These are phyloP conservation scores for Talaromyces pinophilus DNA, from an alignment of 2,329 filamentous ascomycete species.

Conservation along the genomic window DNA sequence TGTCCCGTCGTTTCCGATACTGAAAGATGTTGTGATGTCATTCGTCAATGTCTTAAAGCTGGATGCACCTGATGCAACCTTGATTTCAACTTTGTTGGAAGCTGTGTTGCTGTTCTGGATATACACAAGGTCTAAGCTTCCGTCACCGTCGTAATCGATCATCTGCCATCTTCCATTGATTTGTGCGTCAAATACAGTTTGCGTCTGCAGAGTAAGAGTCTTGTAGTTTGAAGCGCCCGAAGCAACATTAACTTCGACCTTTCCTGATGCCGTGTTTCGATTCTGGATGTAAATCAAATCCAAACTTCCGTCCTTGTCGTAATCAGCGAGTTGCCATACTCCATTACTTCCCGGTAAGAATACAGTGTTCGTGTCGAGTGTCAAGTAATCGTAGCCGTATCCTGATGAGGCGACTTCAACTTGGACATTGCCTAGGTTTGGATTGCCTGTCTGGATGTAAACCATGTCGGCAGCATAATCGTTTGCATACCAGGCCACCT, in stretches of 20 bases:
- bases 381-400: background rate
- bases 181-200: slow-evolving; percentile 55
- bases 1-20: slow-evolving; percentile 1
- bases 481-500: background rate
- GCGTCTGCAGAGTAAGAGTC: slow-evolving; percentile 65
- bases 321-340: slow-evolving; percentile 14
- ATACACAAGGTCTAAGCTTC: slow-evolving; percentile 11
- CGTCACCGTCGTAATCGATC: slow-evolving; percentile 21
- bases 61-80: slow-evolving; percentile 14
- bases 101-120: slow-evolving; percentile 10
- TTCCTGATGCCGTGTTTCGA: slow-evolving; percentile 22
- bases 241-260: slow-evolving; percentile 23
- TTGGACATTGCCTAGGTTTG: slow-evolving; percentile 19
- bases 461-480: background rate
- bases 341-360: slow-evolving; percentile 31
- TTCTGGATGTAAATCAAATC: slow-evolving; percentile 25
- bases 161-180: slow-evolving; percentile 24
- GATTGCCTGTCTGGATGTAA: slow-evolving; percentile 24
- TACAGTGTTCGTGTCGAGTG: slow-evolving; percentile 49
- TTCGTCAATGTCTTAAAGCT: background rate
- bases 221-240: slow-evolving; percentile 23
- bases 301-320: slow-evolving; percentile 17
- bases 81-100: slow-evolving; percentile 1
- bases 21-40: background rate
- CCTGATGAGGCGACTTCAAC: slow-evolving; percentile 21